Base-by-base conservation (phyloP, 2,329 filamentous ascomycete species). In the Aspergillus sp. region DNA sequence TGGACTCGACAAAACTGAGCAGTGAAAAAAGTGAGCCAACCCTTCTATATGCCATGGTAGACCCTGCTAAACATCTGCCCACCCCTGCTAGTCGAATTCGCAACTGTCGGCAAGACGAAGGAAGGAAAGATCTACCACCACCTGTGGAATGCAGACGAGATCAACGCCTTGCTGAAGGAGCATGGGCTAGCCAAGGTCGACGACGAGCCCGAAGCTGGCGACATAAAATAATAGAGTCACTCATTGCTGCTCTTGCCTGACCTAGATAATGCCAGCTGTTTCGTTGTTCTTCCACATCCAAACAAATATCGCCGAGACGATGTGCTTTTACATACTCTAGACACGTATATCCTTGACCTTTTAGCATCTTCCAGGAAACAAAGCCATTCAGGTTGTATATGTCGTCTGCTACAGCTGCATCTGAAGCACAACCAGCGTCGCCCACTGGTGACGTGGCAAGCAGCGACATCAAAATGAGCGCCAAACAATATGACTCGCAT, bases 1-100 rank as follows among this genome's bases (percentile, higher is more conserved):
- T 99, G 96, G 95, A 99, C 77, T 96, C 93, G 55, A 98, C 93
- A 55, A 99, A 97, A 84, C 80, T 99, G 73, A 97, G 92, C 82
- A 96, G 92, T 73, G 95, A 99, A 84, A 99, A 99, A 86, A 96
- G 93, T 96, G 80, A 77, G 90, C 82, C 23, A 39, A 4, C 17
- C 15, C n/a, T 5, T 2, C 11, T 17, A 7, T 31, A 14, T 21
- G 23, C 19, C 21, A 33, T 31, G 8, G 8, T 24, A 24, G 3
- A 19, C 21, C 44, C 41, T 62, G 43, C 65, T 69, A 57, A 66
- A 52, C 31, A 37, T 27, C 23, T 54, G 21, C 51, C 65, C 56
- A 56, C 15, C 41, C 14, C n/a, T 37, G 62, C 15, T 67, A 97
- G 93, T 99, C 73, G 95, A 99, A 74, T 99, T 99, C 73, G 96